A percentile compares a stretch with the other conserved stretches of the same genome.
Conservation (phyloP, 2,329 filamentous ascomycete species). For the Helicocarpus griseus region DNA sequence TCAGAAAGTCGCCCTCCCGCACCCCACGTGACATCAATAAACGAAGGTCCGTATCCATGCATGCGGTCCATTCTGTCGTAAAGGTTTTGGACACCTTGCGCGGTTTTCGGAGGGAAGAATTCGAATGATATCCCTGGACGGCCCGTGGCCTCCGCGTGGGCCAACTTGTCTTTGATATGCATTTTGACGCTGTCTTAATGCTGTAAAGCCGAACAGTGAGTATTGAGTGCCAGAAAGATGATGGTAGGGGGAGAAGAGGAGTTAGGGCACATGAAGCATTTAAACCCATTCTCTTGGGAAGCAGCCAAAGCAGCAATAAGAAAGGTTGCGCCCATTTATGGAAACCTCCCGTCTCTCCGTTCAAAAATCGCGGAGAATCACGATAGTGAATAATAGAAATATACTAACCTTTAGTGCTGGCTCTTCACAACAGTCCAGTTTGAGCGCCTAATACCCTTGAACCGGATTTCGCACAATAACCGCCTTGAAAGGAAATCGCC, state of each 20-base stretch:
- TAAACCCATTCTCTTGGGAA: neutral
- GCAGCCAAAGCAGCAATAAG: neutral
- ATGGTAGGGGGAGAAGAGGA: neutral
- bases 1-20: slow-evolving; percentile 85
- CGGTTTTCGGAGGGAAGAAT: slow-evolving; percentile 96
- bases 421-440: neutral
- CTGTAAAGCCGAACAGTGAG: neutral
- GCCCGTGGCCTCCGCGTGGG: slow-evolving; percentile 66
- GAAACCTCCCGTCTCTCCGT: too few relatives aligned
- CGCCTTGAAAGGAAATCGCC: neutral
- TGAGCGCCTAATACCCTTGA: neutral
- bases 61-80: slow-evolving; percentile 99
- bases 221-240: neutral
- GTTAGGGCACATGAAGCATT: neutral
- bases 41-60: slow-evolving; percentile 86
- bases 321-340: neutral
- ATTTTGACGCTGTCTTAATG: slow-evolving; percentile 45
- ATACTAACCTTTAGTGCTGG: neutral
- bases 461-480: neutral
- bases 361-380: too few relatives aligned
- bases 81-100: slow-evolving; percentile 85
- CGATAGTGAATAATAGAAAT: neutral
- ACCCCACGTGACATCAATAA: slow-evolving; percentile 98
- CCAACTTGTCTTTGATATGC: slow-evolving; percentile 91
- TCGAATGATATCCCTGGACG: slow-evolving; percentile 95